Evolutionary conservation across 352 stramenopile genomes (phyloP).

Genomic region (Globisporangium okanoganense): DNA sequence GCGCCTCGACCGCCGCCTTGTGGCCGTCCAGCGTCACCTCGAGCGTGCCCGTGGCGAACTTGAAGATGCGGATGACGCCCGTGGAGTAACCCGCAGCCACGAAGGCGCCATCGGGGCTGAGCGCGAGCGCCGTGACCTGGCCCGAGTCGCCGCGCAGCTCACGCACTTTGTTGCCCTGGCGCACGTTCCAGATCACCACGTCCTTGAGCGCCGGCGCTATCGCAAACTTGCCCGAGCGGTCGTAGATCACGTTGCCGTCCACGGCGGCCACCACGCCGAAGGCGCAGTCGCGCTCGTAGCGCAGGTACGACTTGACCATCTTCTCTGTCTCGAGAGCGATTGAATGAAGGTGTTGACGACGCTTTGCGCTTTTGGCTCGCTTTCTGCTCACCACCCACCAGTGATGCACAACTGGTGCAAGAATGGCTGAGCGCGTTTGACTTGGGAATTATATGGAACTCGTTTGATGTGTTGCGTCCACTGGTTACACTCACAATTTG

Average conservation of each 20-base stretch:
- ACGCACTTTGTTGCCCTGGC: slow-evolving; percentile 80
- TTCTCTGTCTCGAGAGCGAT: no score
- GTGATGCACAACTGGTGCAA: not conserved
- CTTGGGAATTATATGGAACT: not conserved
- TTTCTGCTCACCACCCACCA: not conserved
- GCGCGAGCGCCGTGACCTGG: slow-evolving; percentile 75
- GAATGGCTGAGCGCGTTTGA: not conserved
- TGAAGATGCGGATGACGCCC: slow-evolving; percentile 74
- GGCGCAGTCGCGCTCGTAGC: slow-evolving; percentile 86
- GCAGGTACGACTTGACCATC: slow-evolving; percentile 93
- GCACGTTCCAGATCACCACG: slow-evolving; percentile 91
- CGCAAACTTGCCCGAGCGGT: slow-evolving; percentile 81
- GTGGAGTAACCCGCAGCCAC: slow-evolving; percentile 86
- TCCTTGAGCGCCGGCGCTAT: slow-evolving; percentile 88
- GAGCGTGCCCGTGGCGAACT: slow-evolving; percentile 66
- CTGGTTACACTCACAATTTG: not conserved
- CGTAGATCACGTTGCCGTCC: slow-evolving; percentile 87
- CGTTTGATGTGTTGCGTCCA: not conserved
- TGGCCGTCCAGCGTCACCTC: slow-evolving; percentile 90
- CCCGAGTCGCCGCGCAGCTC: slow-evolving; percentile 50
- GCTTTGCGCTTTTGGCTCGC: slow-evolving; percentile 18
- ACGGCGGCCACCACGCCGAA: slow-evolving; percentile 91
- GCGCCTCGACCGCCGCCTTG: slow-evolving; percentile 66
- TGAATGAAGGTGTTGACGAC: slow-evolving; percentile 1
- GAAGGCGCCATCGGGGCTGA: slow-evolving; percentile 73